Conservation (phyloP, 1,284 basidiomycete genomes). For the Puccinia novopanici region DNA sequence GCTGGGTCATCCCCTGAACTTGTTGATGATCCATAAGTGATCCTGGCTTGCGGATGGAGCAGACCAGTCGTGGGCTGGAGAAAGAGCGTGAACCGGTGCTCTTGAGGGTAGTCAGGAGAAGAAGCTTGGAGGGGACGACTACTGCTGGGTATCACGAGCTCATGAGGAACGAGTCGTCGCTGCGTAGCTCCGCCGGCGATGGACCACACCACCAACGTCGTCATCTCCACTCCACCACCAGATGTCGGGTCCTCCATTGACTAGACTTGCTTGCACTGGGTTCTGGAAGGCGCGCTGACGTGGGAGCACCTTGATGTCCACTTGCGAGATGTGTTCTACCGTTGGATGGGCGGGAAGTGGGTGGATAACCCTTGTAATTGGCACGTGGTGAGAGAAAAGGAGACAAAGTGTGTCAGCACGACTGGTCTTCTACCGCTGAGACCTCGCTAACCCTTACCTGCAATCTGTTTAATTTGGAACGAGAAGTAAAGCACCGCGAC, state of each 20-base stretch:
- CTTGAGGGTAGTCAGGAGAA: background rate
- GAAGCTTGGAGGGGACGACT: background rate
- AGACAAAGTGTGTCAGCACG: too few species aligned
- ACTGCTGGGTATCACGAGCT: background rate
- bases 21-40: slow-evolving; percentile 9
- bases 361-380: background rate
- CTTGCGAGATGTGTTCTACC: background rate
- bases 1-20: background rate
- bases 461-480: too few species aligned
- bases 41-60: slow-evolving; percentile 37
- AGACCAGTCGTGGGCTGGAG: slow-evolving; percentile 13
- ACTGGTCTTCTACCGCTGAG: too few species aligned
- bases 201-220: background rate
- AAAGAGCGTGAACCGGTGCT: slow-evolving; percentile 27
- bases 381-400: too few species aligned
- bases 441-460: too few species aligned
- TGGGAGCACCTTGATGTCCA: background rate
- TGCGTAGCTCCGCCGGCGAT: background rate
- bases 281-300: background rate
- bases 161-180: slow-evolving; percentile 2
- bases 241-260: background rate
- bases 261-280: too few species aligned
- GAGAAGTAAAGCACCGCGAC: too few species aligned
- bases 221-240: too few species aligned
- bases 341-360: slow-evolving; percentile 1